Conservation (phyloP, 768 basidiomycete species). For the Pholiota molesta region DNA sequence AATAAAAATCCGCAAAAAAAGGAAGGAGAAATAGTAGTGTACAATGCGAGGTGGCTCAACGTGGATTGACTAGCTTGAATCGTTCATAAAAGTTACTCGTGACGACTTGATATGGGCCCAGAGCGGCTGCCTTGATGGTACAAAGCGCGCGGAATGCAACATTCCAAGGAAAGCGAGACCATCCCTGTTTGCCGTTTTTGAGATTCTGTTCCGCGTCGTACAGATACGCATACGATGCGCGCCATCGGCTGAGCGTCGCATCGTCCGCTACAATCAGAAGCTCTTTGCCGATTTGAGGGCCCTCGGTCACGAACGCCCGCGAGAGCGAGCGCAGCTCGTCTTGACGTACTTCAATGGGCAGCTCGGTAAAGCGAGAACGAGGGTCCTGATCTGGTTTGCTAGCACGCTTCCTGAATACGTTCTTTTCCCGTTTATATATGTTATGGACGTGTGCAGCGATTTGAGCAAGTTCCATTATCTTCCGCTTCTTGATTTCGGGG, state of each 20-base stretch:
- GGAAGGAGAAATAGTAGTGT: not conserved
- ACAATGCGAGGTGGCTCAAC: not conserved
- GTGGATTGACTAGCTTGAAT: constrained; percentile 15
- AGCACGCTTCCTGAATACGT: not conserved
- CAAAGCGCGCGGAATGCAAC: constrained; percentile 56
- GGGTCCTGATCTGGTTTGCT: not conserved
- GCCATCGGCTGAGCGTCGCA: constrained; percentile 34
- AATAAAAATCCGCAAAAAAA: not conserved
- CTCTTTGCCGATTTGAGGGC: constrained; percentile 21
- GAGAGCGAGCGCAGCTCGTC: constrained; percentile 53
- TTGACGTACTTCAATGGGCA: constrained; percentile 51
- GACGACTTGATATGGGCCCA: constrained; percentile 20
- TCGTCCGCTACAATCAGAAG: constrained; percentile 31
- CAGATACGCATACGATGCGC: constrained; percentile 60
- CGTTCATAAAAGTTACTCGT: constrained; percentile 23
- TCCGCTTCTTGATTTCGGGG: constrained; percentile 10
- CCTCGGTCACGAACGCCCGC: constrained; percentile 36
- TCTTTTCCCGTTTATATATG: constrained; percentile 14
- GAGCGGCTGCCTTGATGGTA: constrained; percentile 48
- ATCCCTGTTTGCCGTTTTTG: constrained; percentile 18
- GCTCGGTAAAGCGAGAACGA: constrained; percentile 29
- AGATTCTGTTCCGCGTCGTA: constrained; percentile 31
- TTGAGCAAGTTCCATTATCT: constrained; percentile 17
- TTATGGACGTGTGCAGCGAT: constrained; percentile 24
- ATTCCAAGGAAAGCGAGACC: constrained; percentile 47